phyloP scores from a whole-genome alignment of 1,284 basidiomycete species.

The Ceratobasidium sp. region DNA sequence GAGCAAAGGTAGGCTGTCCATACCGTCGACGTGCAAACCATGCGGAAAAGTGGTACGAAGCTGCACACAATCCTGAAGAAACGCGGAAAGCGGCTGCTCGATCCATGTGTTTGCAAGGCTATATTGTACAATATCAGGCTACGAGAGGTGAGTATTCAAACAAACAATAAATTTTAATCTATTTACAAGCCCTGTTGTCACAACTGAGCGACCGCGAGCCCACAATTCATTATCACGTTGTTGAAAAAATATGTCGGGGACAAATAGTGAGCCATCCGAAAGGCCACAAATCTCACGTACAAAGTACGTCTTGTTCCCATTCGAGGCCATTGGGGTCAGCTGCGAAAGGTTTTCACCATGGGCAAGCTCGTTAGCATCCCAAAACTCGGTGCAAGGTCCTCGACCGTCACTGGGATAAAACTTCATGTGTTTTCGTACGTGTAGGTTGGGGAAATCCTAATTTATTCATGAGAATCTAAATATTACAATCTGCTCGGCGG shows the following conservation, averaged over 20 bases:
- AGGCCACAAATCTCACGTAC: slow-evolving; percentile 10
- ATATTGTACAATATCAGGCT: background rate
- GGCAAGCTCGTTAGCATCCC: slow-evolving; percentile 12
- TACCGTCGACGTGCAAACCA: background rate
- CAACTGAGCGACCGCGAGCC: slow-evolving; percentile 13
- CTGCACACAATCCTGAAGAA: background rate
- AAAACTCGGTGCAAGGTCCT: background rate
- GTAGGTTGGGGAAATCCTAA: slow-evolving; percentile 19
- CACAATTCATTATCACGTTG: background rate
- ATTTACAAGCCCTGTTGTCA: background rate
- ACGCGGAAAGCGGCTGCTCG: background rate
- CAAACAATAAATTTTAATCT: background rate
- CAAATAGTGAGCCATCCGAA: background rate
- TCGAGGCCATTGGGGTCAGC: slow-evolving; percentile 19
- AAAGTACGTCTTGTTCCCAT: background rate
- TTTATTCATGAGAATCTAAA: background rate
- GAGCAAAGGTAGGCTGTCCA: background rate
- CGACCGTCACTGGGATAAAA: slow-evolving; percentile 10
- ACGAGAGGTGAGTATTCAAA: background rate
- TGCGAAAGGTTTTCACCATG: slow-evolving; percentile 14
- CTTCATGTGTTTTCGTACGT: background rate
- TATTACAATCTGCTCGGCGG: background rate
- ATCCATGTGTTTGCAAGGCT: background rate
- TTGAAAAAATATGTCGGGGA: slow-evolving; percentile 21
- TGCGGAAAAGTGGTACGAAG: background rate